Evolutionary conservation across 331 rosid species (phyloP), one percentile per base, ranked within the genome.

Genomic region (Cydonia oblonga): DNA sequence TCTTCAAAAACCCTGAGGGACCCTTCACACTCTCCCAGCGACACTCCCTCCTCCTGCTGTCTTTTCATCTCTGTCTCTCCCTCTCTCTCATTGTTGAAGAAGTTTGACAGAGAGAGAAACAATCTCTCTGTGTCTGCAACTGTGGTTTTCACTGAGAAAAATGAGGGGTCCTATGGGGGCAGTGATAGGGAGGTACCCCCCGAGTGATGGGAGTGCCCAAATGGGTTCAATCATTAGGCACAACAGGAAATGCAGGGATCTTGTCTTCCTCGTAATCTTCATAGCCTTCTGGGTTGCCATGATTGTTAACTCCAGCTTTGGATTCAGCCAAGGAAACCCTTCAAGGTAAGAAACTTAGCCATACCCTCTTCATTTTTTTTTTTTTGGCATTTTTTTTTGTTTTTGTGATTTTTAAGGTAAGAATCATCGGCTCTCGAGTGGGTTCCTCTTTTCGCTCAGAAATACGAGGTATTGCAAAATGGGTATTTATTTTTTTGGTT

Each of bases 141-240:
- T 62, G 30, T 62, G 42, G 22, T 4, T 13, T 42, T 42, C 49
- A 13, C 49, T 42, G 18, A 60, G 66, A 64, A 72, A 42, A 66
- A 93, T 93, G 98, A 87, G 97, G 83, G 96, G 98, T 86, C 88
- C 96, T 80, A 80, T 93, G 69, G 98, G 98, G 69, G 96, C 98
- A 62, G 98, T 89, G 5, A 83, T 93, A 53, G 98, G 98, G 75
- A 91, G 97, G 72, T 91, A 81, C 74, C 91, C 97, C 68, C 88
- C 98, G 22, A 89, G 96, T 84, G 98, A 93, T 81, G 98, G 87
- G 57, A 87, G 78, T 79, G 79, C 86, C 28, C 92, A 82, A 81
- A 57, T 87, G 83, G 87, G 92, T 79, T 92, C 92, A 80, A 89
- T 93, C 84, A 93, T 90, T 16, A 85, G 84, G 74, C 95, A 85